phyloP scores from a whole-genome alignment of 2,329 filamentous ascomycete species.

The Aspergillus puulaauensis region DNA sequence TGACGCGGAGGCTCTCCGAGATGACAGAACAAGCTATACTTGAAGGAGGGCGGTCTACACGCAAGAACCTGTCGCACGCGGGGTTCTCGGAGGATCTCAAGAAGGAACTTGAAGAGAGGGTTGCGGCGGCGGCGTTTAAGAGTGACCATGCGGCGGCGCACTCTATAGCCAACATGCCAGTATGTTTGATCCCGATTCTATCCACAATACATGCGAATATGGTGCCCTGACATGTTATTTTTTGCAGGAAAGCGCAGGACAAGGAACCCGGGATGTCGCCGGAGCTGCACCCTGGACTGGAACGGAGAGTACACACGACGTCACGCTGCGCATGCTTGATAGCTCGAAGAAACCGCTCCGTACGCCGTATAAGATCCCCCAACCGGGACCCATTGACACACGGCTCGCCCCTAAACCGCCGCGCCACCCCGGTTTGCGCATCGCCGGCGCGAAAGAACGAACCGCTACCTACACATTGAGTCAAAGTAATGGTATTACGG shows the following conservation, averaged over 20 bases:
- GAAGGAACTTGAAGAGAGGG: conserved; percentile 57
- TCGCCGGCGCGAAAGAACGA: conserved; percentile 60
- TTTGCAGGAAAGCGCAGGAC: conserved; percentile 58
- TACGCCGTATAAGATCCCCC: conserved; percentile 41
- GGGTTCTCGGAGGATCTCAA: conserved; percentile 64
- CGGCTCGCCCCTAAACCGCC: conserved; percentile 46
- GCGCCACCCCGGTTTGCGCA: conserved; percentile 47
- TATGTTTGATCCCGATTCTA: conserved; percentile 24
- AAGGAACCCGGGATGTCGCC: conserved; percentile 68
- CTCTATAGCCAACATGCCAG: conserved; percentile 54
- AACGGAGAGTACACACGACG: conserved; percentile 70
- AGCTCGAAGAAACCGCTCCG: conserved; percentile 60
- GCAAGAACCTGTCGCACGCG: conserved; percentile 59
- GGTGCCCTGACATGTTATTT: neutral
- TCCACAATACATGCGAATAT: neutral
- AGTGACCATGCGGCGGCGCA: conserved; percentile 55
- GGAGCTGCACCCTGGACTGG: conserved; percentile 74
- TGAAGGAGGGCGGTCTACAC: conserved; percentile 54
- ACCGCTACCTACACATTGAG: conserved; percentile 56
- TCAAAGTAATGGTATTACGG: conserved; percentile 60
- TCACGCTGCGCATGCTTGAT: conserved; percentile 76
- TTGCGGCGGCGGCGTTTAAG: conserved; percentile 56
- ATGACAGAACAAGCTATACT: conserved; percentile 62
- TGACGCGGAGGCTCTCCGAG: conserved; percentile 57
- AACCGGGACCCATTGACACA: conserved; percentile 43